A percentile compares a stretch with the other conserved stretches of the same genome.
phyloP scores from a whole-genome alignment of 768 basidiomycete species.

The Pulveroboletus sp. region DNA sequence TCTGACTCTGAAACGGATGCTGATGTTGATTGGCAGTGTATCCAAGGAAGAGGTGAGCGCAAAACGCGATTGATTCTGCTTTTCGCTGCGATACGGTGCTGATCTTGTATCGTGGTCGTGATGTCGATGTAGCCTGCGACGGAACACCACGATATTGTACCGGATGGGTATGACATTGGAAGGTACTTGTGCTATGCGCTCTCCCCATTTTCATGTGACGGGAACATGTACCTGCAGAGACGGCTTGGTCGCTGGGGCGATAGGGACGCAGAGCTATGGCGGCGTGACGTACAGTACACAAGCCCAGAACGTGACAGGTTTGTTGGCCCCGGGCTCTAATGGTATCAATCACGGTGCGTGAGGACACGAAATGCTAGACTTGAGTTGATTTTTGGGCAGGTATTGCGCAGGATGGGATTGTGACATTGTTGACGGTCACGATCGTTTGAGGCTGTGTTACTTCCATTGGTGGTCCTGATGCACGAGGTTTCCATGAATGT shows the following conservation, averaged over 20 bases:
- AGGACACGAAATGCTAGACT: not conserved
- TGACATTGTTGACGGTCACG: slow-evolving; percentile 52
- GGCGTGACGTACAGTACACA: slow-evolving; percentile 48
- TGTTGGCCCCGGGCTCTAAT: slow-evolving; percentile 48
- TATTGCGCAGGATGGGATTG: slow-evolving; percentile 59
- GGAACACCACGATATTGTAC: slow-evolving; percentile 40
- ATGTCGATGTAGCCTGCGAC: slow-evolving; percentile 20
- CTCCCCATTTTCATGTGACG: not conserved
- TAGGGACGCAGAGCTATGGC: slow-evolving; percentile 37
- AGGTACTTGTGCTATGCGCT: slow-evolving; percentile 30
- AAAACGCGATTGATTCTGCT: too few relatives aligned
- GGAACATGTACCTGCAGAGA: slow-evolving; percentile 27
- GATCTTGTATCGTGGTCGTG: not conserved
- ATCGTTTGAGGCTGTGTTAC: slow-evolving; percentile 26
- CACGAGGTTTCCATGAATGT: not conserved
- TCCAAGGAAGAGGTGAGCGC: slow-evolving; percentile 43
- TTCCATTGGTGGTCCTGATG: too few relatives aligned
- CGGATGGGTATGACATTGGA: slow-evolving; percentile 51
- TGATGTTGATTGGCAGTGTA: slow-evolving; percentile 29
- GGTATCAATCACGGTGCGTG: slow-evolving; percentile 54
- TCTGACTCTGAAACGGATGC: not conserved
- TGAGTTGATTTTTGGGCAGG: slow-evolving; percentile 30
- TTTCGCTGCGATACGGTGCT: not conserved
- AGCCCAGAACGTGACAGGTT: slow-evolving; percentile 46
- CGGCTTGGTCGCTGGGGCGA: slow-evolving; percentile 35